Evolutionary conservation across 306 rosid species (phyloP).

Genomic region (Vigna reflexopilosa): DNA sequence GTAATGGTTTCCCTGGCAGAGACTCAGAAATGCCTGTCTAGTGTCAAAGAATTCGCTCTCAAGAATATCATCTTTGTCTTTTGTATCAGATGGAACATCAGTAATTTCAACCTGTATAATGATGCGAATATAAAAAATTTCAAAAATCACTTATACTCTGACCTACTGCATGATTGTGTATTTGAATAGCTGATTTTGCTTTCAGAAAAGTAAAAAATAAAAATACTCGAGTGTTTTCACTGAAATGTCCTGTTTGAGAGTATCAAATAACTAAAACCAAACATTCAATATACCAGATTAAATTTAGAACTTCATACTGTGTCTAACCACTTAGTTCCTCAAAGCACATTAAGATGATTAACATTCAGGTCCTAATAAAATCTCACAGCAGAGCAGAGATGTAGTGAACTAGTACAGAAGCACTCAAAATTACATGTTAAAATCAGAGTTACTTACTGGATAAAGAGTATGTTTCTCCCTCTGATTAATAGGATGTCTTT

Average conservation of each 20-base stretch:
- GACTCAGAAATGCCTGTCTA: conserved; percentile 98
- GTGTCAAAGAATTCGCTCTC: conserved; percentile 99
- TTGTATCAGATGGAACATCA: conserved; percentile 82
- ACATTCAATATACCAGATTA: conserved; percentile 10
- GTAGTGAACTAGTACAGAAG: conserved; percentile 14
- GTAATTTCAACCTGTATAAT: conserved; percentile 72
- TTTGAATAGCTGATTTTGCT: conserved; percentile 9
- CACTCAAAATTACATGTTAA: conserved; percentile 22
- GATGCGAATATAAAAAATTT: conserved; percentile 4
- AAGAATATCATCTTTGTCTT: conserved; percentile 94
- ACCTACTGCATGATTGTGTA: background rate
- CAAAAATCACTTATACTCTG: background rate
- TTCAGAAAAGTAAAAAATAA: conserved; percentile 2
- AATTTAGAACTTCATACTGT: conserved; percentile 32
- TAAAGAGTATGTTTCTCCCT: conserved; percentile 84
- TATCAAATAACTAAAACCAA: conserved; percentile 11
- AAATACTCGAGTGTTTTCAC: conserved; percentile 7
- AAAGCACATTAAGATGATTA: background rate
- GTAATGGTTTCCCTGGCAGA: conserved; percentile 99
- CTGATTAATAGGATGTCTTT: conserved; percentile 81
- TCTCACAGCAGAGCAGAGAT: conserved; percentile 8
- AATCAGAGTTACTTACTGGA: conserved; percentile 61
- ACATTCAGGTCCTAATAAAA: conserved; percentile 1
- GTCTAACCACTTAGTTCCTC: conserved; percentile 1
- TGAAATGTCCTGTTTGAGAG: background rate